These are phyloP conservation scores for Artemisia tridentata DNA, from an alignment of 129 eudicot species.

Conservation along the genomic window DNA sequence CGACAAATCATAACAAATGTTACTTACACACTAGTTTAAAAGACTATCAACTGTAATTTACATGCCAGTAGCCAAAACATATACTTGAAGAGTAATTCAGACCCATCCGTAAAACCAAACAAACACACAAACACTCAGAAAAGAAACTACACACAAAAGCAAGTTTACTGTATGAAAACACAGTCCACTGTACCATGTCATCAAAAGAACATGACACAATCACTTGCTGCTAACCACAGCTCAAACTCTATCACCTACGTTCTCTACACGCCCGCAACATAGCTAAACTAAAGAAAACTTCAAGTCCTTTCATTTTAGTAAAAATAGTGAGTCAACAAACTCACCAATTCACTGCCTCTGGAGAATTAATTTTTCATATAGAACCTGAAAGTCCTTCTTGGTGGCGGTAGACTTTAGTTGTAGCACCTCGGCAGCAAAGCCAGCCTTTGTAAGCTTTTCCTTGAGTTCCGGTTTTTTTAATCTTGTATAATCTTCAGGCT, in stretches of 20 bases:
- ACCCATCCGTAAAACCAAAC: constrained; percentile 5
- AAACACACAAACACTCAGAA: constrained; percentile 18
- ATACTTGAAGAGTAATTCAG: too few species aligned
- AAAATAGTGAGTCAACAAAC: constrained; percentile 12
- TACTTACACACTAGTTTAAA: not conserved
- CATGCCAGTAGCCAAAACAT: not conserved
- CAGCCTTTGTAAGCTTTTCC: constrained; percentile 69
- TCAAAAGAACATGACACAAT: too few species aligned
- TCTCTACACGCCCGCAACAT: constrained; percentile 12
- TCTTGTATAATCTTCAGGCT: constrained; percentile 65
- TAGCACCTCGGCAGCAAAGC: constrained; percentile 76
- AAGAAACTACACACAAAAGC: constrained; percentile 11
- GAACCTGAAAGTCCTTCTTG: constrained; percentile 75
- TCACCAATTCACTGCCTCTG: constrained; percentile 38
- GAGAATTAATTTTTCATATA: constrained; percentile 72
- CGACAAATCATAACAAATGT: not conserved
- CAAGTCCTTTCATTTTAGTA: not conserved
- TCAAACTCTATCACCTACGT: not conserved
- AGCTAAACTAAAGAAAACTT: constrained; percentile 8
- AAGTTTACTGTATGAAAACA: constrained; percentile 6
- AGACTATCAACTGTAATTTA: not conserved
- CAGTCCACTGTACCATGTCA: not conserved
- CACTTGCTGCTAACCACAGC: not conserved
- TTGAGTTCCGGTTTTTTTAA: constrained; percentile 66
- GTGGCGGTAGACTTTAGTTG: constrained; percentile 55